phyloP scores from a whole-genome alignment of 1,284 basidiomycete genomes.

The Apiotrichum veenhuisii region DNA sequence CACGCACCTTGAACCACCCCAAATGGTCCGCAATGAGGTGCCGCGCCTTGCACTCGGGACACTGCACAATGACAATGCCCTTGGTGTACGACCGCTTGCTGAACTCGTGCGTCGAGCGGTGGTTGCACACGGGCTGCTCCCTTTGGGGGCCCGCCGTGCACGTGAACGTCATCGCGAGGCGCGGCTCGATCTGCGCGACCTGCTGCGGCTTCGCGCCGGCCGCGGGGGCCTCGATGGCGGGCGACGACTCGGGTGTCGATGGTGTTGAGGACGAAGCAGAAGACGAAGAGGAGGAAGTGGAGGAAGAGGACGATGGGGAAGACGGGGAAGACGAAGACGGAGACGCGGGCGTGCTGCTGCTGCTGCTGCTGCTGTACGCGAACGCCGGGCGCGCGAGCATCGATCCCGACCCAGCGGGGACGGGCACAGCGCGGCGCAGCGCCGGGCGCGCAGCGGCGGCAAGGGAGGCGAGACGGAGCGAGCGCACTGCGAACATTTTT shows the following conservation, averaged over 20 bases:
- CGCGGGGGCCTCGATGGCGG: constrained; percentile 9
- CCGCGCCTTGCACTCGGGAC: constrained; percentile 82
- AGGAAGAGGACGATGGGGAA: too few relatives aligned
- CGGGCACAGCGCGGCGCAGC: background rate
- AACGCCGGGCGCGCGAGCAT: background rate
- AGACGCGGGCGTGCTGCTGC: background rate
- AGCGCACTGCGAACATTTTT: constrained; percentile 1
- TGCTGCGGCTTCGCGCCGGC: constrained; percentile 19
- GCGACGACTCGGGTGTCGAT: background rate
- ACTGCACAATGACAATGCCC: constrained; percentile 88
- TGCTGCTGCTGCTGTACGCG: background rate
- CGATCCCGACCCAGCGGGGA: too few relatives aligned
- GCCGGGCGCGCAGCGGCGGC: background rate
- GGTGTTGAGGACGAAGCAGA: constrained; percentile 3
- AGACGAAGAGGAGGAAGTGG: background rate
- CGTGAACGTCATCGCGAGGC: constrained; percentile 68
- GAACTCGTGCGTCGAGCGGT: constrained; percentile 85
- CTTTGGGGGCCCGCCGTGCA: constrained; percentile 61
- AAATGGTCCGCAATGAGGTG: constrained; percentile 87
- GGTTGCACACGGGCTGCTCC: constrained; percentile 58
- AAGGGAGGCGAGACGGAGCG: background rate
- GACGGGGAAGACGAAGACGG: background rate
- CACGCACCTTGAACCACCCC: constrained; percentile 69
- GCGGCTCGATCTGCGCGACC: constrained; percentile 39
- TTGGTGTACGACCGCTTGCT: constrained; percentile 75